Evolutionary conservation across 179 eudicot genomes (phyloP), one percentile per base, ranked within the genome.

Genomic region (Patellifolia procumbens): DNA sequence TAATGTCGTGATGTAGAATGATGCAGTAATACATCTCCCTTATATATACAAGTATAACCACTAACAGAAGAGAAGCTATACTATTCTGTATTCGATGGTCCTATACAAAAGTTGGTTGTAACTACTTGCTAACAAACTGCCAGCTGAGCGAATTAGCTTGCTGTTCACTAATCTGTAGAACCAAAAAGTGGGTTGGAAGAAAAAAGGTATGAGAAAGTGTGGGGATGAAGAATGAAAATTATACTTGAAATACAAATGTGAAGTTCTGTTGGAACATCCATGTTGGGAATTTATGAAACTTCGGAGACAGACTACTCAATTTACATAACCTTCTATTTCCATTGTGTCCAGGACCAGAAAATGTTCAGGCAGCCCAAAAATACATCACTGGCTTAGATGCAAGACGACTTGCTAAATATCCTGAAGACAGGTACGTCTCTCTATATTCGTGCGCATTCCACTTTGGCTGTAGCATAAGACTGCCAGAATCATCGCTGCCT

Each of bases 311-410:
- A 39, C 31, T 42, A 42, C 31, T 66, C 22, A 39, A 6, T n/a
- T 65, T 10, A 24, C 26, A 22, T 66, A 51, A 7, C 22, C n/a
- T 9, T 39, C 28, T 31, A 58, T 73, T 37, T 22, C 52, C 53
- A 20, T 16, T 73, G 16, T 72, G 24, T 64, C 49, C 89, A 93
- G 99, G 96, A 28, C 62, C 87, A 16, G 98, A 95, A 73, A 87
- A 93, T 82, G 87, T 95, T 76, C 98, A 89, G 78, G 87, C 91
- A 34, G 97, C 99, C 29, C 99, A 95, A 72, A 95, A 93, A 72
- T 95, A 78, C 79, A 93, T 95, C 59, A 91, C 99, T n/a, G 99
- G 99, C 32, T 84, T 95, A 87, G 99, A 95, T 85, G 99, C 99
- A 26, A 86, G 99, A 78, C 91, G 99, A 74, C 84, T 95, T 46